These are phyloP conservation scores for Phaffia rhodozyma DNA, from an alignment of 1,284 basidiomycete genomes.

Conservation along the genomic window DNA sequence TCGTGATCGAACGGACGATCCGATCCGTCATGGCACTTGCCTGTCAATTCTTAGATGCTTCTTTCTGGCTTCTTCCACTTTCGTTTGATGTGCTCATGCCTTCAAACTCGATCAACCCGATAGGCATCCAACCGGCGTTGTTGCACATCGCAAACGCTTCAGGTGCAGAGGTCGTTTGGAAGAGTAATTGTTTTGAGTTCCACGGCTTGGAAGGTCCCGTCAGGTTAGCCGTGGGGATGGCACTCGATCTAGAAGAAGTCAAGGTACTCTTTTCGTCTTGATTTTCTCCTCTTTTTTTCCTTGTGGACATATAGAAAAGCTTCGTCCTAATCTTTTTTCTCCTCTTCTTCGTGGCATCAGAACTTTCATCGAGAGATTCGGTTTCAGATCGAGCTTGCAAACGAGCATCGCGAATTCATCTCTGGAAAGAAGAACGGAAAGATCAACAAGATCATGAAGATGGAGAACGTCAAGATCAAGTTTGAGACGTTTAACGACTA, in stretches of 20 bases:
- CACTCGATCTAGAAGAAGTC: slow-evolving; percentile 80
- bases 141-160: slow-evolving; percentile 77
- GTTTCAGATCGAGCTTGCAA: slow-evolving; percentile 95
- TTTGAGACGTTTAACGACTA: slow-evolving; percentile 96
- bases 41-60: slow-evolving; percentile 90
- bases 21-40: slow-evolving; percentile 90
- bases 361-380: slow-evolving; percentile 92
- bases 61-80: slow-evolving; percentile 87
- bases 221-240: slow-evolving; percentile 67
- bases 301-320: slow-evolving; percentile 1
- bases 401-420: slow-evolving; percentile 97
- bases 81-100: slow-evolving; percentile 86
- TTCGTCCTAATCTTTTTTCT: neutral
- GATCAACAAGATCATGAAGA: slow-evolving; percentile 97
- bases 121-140: slow-evolving; percentile 71
- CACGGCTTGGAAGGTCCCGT: slow-evolving; percentile 93
- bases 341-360: slow-evolving; percentile 34
- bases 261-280: slow-evolving; percentile 46
- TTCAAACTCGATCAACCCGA: slow-evolving; percentile 58
- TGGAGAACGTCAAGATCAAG: slow-evolving; percentile 92
- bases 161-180: slow-evolving; percentile 91
- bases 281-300: slow-evolving; percentile 5
- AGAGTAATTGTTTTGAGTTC: slow-evolving; percentile 94
- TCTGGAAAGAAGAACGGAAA: slow-evolving; percentile 97
- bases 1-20: slow-evolving; percentile 91